A percentile compares a stretch with the other conserved stretches of the same genome.
These are phyloP conservation scores for Lasiodiplodia theobromae DNA, from an alignment of 2,329 filamentous ascomycete species.

Conservation along the genomic window DNA sequence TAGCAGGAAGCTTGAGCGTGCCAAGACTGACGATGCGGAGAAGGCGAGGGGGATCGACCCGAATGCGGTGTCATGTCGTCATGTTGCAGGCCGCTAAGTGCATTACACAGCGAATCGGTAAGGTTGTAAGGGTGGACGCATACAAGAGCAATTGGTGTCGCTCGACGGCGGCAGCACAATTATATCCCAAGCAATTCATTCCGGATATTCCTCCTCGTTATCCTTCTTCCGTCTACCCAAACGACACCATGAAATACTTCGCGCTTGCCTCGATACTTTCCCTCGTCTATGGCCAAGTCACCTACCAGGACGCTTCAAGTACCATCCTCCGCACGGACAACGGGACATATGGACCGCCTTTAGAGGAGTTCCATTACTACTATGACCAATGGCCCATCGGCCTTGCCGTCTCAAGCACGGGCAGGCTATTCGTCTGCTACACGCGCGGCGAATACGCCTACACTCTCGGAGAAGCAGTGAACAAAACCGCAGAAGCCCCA, in stretches of 20 bases:
- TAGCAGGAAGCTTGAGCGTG: constrained; percentile 5
- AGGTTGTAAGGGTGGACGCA: not conserved
- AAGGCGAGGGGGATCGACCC: constrained; percentile 27
- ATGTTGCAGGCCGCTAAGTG: constrained; percentile 10
- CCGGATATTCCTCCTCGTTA: not conserved
- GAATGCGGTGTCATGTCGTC: constrained; percentile 24
- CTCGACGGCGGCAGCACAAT: not conserved
- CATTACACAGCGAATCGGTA: constrained; percentile 22
- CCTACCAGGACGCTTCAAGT: constrained; percentile 23
- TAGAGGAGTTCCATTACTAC: constrained; percentile 60
- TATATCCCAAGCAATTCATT: not conserved
- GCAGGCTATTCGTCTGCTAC: constrained; percentile 60
- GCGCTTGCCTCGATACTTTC: not conserved
- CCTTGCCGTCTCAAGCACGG: constrained; percentile 57
- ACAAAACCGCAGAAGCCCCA: constrained; percentile 55
- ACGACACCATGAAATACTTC: not conserved
- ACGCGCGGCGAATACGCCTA: constrained; percentile 56
- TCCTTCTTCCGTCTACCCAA: too few species aligned
- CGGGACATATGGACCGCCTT: constrained; percentile 55
- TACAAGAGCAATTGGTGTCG: not conserved
- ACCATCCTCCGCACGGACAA: constrained; percentile 53
- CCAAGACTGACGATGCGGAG: constrained; percentile 18
- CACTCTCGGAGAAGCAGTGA: constrained; percentile 57
- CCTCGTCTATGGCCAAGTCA: constrained; percentile 4
- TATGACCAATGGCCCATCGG: constrained; percentile 57